A percentile compares a stretch with the other conserved stretches of the same genome.
phyloP scores from a whole-genome alignment of 305 asterid genomes.

The Fraxinus latifolia region DNA sequence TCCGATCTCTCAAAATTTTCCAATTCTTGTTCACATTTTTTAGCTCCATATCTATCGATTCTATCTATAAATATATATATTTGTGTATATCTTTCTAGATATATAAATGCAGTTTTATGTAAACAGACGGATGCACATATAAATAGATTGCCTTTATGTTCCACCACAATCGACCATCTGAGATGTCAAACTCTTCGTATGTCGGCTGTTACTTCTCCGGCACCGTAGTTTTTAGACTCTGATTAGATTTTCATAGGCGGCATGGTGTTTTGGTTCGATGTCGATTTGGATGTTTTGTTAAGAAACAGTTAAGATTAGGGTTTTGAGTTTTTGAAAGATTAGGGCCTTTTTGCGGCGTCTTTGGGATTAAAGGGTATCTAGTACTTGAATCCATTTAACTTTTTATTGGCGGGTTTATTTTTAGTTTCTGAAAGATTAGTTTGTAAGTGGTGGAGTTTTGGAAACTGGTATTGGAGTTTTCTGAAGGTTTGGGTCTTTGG shows the following conservation, averaged over 20 bases:
- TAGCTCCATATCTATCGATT: constrained; percentile 3
- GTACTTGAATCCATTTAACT: not conserved
- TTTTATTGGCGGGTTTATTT: not conserved
- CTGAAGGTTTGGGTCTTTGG: constrained; percentile 14
- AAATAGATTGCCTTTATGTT: constrained; percentile 30
- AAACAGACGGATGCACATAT: not conserved
- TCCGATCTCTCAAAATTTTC: constrained; percentile 43
- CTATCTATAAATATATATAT: not conserved
- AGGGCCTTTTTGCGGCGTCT: constrained; percentile 11
- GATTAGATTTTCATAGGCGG: constrained; percentile 23
- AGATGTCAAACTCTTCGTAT: constrained; percentile 37
- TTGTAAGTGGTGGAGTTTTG: constrained; percentile 25
- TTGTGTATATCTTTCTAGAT: not conserved
- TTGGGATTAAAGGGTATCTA: not conserved
- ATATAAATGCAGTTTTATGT: constrained; percentile 19
- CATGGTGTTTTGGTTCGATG: constrained; percentile 20
- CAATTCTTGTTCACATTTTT: constrained; percentile 35
- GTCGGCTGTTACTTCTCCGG: constrained; percentile 31
- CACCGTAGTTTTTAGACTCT: constrained; percentile 20
- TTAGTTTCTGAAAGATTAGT: constrained; percentile 4
- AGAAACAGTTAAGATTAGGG: constrained; percentile 44
- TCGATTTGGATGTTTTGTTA: constrained; percentile 17
- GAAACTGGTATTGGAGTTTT: constrained; percentile 27
- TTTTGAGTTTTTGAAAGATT: constrained; percentile 34
- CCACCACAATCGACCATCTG: constrained; percentile 56